Evolutionary conservation across 208 protist species (phyloP).

Genomic region (Trypanosoma congolense): DNA sequence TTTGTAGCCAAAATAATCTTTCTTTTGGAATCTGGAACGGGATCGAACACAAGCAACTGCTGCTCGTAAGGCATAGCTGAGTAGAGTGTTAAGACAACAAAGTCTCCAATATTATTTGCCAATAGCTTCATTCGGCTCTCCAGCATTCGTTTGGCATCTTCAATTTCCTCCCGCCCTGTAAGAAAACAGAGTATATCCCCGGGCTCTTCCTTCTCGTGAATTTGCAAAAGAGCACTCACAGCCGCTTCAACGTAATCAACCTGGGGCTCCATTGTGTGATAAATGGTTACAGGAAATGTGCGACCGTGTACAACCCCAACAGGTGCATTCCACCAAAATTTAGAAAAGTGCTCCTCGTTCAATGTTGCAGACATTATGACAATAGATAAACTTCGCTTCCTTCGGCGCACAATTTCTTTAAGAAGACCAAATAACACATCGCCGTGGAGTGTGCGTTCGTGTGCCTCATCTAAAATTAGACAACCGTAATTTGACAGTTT

Average conservation of each 20-base stretch:
- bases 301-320: conserved; percentile 89
- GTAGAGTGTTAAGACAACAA: conserved; percentile 87
- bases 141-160: conserved; percentile 82
- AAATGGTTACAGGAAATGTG: conserved; percentile 89
- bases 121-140: conserved; percentile 74
- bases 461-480: conserved; percentile 99
- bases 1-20: conserved; percentile 98
- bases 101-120: conserved; percentile 51
- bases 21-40: conserved; percentile 69
- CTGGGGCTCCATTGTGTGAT: conserved; percentile 92
- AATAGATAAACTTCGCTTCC: conserved; percentile 77
- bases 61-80: conserved; percentile 96
- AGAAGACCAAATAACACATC: conserved; percentile 91
- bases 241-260: conserved; percentile 96
- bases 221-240: conserved; percentile 96
- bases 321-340: conserved; percentile 93
- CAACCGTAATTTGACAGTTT: conserved; percentile 92
- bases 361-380: conserved; percentile 97
- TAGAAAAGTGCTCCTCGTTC: conserved; percentile 92
- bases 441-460: conserved; percentile 97
- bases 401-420: conserved; percentile 70
- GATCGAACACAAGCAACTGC: conserved; percentile 95
- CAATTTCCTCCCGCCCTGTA: conserved; percentile 94
- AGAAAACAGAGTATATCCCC: conserved; percentile 99
- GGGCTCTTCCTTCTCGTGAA: conserved; percentile 93